Evolutionary conservation across 2,329 filamentous ascomycete species (phyloP), one percentile per base, ranked within the genome.

Genomic region (Colletotrichum orchidophilum): DNA sequence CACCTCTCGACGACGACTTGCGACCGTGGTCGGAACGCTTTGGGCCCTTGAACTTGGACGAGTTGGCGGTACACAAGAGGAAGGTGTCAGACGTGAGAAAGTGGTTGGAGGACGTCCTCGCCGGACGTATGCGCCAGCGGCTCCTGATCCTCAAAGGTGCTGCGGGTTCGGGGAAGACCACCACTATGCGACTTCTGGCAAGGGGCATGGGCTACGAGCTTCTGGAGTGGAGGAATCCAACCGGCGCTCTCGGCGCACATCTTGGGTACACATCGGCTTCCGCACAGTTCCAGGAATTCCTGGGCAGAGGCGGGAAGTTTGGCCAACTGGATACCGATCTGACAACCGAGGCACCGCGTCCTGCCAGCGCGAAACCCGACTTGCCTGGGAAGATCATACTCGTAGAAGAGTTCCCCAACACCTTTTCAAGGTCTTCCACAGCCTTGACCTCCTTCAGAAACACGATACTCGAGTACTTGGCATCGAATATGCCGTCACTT

Each of bases 41-140:
- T 80, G 91, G 89, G 2, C 96, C 96, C 0, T 77, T 80, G 3
- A 92, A 88, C 75, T 80, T 98, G 13, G 91, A 95, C 18, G 96
- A 98, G 82, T 85, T 99, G 55, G 96, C 93, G 0, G 96, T 99
- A 21, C 95, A 99, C 81, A 98, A 97, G 84, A 96, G 90, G 76
- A 99, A 99, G 80, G 93, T 98, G 6, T 83, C 90, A 2, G 95
- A 98, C 81, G 95, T 98, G 55, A 89, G 91, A 70, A 87, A 83
- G 70, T 98, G 96, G 95, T 83, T 99, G 39, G 90, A 93, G 53
- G 89, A 92, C 77, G 93, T 94, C 21, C 88, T 94, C 73, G 80
- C 82, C 29, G 93, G 94, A 18, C 84, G 85, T 46, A 82, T 88
- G 80, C 85, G 88, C 71, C 91, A 97, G 84, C 89, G 93, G 71